Base-by-base conservation (phyloP, 2,329 filamentous ascomycete species). In the Colletotrichum godetiae region DNA sequence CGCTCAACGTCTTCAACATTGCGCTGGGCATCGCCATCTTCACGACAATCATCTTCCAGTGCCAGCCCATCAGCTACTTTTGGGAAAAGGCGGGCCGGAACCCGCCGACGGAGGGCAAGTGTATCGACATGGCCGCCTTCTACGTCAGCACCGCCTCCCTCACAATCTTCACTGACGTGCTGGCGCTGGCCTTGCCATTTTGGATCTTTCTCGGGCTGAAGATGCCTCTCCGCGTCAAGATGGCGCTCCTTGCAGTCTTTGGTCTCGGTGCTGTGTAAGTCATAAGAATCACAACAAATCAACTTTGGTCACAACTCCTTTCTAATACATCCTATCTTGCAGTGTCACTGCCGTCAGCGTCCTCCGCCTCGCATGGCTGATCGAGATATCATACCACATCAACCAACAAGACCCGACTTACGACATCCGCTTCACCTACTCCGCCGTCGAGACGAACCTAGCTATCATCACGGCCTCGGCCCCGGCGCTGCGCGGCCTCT, bases 101-200 rank as follows among this genome's bases (percentile, higher is more conserved):
- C 46, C 71, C 68, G 13, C 72, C 67, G 19, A 68, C 59, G 31
- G 68, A 72, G 12, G 72, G 72, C 2, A 62, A 37, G 19, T 74
- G 72, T 31, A 73, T 74, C 65, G 69, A 74, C 60, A 68, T 37
- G 53, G 1, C 29, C 7, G 64, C 58, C n/a, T 75, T 75, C 59
- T 83, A 83, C 68, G 78, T 85, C 4, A 75, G 80, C 13, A 79
- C 77, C 12, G 80, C 83, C 2, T 78, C 78, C 1, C 75, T 86
- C 19, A 85, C 82, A 19, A 85, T 86, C 37, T 52, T 85, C 8
- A 85, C 83, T 11, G 85, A 86, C 42, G 75, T 85, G 0, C 74
- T 85, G 57, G 79, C 84, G 5, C 77, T 85, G 22, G 80, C 76
- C 2, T 74, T 84, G 22, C 82, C 82, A 1, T 77, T 83, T 31